Evolutionary conservation across 257 asterid species (phyloP).

Genomic region (Coffea eugenioides): DNA sequence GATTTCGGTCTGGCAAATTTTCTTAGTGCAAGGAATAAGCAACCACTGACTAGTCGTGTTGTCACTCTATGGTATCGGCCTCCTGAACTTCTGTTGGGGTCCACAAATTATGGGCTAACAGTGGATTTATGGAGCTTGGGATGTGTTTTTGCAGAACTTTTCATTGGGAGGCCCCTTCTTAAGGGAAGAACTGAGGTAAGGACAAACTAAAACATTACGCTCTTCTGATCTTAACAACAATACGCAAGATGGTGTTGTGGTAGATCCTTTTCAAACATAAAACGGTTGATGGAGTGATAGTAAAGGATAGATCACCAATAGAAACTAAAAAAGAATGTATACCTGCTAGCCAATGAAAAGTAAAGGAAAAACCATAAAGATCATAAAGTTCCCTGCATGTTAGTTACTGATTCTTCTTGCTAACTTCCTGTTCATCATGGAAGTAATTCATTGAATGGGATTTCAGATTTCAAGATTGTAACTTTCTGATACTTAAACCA

Average conservation of each 20-base stretch:
- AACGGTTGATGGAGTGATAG: neutral
- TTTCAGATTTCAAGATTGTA: neutral
- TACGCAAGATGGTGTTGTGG: neutral
- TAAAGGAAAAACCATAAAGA: neutral
- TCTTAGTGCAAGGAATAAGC: conserved; percentile 45
- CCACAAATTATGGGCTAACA: conserved; percentile 68
- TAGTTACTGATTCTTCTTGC: neutral
- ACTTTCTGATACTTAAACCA: neutral
- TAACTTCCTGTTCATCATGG: neutral
- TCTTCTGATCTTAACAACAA: neutral
- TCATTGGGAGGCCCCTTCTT: conserved; percentile 78
- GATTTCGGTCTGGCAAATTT: conserved; percentile 94
- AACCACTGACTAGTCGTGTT: conserved; percentile 79
- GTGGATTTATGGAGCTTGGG: conserved; percentile 96
- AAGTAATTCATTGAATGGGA: neutral
- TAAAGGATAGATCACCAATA: neutral
- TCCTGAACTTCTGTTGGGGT: conserved; percentile 88
- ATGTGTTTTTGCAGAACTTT: conserved; percentile 90
- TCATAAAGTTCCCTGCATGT: neutral
- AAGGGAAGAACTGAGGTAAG: conserved; percentile 94
- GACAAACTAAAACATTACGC: neutral
- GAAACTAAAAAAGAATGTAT: neutral
- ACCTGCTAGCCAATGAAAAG: neutral
- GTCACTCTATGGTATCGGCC: conserved; percentile 98
- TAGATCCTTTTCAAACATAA: neutral